These are phyloP conservation scores for Allomyces macrogynus DNA, from an alignment of 192 early-diverging fungal species.

Conservation along the genomic window DNA sequence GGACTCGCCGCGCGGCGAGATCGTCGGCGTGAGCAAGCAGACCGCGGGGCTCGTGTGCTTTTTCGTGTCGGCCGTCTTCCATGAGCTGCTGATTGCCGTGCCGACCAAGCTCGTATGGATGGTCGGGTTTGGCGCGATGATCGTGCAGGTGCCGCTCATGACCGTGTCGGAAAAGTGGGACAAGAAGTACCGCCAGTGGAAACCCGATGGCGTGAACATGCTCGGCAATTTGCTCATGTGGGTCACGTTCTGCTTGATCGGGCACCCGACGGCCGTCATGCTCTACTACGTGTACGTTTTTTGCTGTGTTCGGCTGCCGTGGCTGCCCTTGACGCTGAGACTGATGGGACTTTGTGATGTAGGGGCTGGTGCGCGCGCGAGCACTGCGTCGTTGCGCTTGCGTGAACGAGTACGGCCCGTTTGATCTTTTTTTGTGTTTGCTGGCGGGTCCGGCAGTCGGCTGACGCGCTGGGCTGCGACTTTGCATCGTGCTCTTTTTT, in stretches of 20 bases:
- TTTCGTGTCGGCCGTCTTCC: slow-evolving; percentile 58
- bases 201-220: neutral
- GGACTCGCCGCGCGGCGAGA: no score
- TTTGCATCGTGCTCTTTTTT: no score
- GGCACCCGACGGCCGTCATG: neutral
- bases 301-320: no score
- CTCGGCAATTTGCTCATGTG: neutral
- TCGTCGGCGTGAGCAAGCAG: no score
- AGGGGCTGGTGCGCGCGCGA: no score
- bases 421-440: no score
- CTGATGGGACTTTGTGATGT: no score
- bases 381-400: no score
- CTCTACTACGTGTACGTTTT: neutral
- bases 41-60: slow-evolving; percentile 44
- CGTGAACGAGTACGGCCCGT: no score
- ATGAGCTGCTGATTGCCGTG: slow-evolving; percentile 9
- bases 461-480: no score
- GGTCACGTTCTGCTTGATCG: neutral
- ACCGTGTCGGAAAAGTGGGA: neutral
- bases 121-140: neutral
- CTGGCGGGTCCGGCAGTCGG: no score
- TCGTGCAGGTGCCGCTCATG: neutral
- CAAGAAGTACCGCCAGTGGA: neutral
- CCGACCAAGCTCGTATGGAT: neutral
- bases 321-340: no score